phyloP scores from a whole-genome alignment of 2,329 filamentous ascomycete genomes.

The Arthrobotrys pseudoclavata region DNA sequence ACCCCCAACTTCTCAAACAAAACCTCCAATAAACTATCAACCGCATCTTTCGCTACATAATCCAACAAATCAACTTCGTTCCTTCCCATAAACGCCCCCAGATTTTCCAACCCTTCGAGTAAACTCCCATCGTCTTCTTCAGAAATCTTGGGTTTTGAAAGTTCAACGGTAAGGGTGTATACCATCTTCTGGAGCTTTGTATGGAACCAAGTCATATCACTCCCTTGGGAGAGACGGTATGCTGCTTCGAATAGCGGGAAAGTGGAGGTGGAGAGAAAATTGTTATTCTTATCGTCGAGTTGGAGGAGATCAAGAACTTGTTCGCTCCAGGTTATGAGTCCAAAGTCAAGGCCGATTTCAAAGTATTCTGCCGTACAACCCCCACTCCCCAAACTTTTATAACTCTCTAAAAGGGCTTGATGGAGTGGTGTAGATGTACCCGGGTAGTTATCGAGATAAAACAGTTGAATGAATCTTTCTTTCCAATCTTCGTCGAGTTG shows the following conservation, averaged over 20 bases:
- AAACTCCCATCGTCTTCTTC: neutral
- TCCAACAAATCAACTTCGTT: constrained; percentile 39
- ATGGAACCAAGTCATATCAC: constrained; percentile 46
- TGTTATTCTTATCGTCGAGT: neutral
- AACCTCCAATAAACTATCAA: constrained; percentile 51
- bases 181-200: constrained; percentile 38
- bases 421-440: neutral
- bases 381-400: neutral
- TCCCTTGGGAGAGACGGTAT: constrained; percentile 40
- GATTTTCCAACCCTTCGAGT: constrained; percentile 6
- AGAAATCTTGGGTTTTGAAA: constrained; percentile 17
- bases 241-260: constrained; percentile 43
- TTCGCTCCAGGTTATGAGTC: constrained; percentile 40
- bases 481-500: neutral
- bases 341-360: constrained; percentile 46
- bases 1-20: constrained; percentile 28
- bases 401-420: constrained; percentile 15
- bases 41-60: constrained; percentile 45
- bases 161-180: constrained; percentile 32
- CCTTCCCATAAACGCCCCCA: constrained; percentile 37
- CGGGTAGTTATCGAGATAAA: constrained; percentile 22
- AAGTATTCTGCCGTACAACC: constrained; percentile 25
- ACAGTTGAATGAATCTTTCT: constrained; percentile 17
- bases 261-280: constrained; percentile 1
- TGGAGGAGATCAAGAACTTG: constrained; percentile 18